phyloP scores from a whole-genome alignment of 495 filamentous ascomycete genomes.

The Penicillium verhagenii region DNA sequence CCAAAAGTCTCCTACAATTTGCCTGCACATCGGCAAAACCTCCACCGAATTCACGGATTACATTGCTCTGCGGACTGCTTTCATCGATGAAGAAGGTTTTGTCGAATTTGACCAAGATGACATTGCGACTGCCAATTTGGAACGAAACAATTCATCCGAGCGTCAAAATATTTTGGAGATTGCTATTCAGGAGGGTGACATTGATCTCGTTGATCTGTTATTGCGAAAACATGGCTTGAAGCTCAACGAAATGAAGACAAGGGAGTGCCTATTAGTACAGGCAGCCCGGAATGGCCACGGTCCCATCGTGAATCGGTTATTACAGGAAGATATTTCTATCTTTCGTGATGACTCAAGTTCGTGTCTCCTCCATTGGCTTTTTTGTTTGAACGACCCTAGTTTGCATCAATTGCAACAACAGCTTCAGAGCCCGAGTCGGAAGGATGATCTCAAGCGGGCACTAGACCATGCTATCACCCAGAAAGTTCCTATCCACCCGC shows the following conservation, averaged over 20 bases:
- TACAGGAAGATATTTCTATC: not conserved
- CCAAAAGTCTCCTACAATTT: not conserved
- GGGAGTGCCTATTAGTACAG: not conserved
- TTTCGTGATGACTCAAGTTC: not conserved
- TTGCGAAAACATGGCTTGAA: not conserved
- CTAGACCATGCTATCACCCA: slow-evolving; percentile 11
- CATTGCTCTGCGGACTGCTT: not conserved
- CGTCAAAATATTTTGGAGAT: not conserved
- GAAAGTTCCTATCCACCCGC: slow-evolving; percentile 14
- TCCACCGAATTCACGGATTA: slow-evolving; percentile 5
- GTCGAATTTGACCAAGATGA: not conserved
- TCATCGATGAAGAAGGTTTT: not conserved
- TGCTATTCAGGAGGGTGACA: not conserved
- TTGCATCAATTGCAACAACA: not conserved
- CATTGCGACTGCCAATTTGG: not conserved
- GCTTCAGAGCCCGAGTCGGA: not conserved
- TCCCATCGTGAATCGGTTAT: not conserved
- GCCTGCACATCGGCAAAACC: not conserved
- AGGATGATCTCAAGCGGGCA: not conserved
- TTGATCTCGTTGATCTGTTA: not conserved
- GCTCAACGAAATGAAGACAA: not conserved
- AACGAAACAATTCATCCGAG: not conserved
- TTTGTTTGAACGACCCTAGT: not conserved
- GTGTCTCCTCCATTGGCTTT: not conserved
- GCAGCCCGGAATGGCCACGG: not conserved